phyloP scores from a whole-genome alignment of 177 flowering plant genomes.

The Viscum album region DNA sequence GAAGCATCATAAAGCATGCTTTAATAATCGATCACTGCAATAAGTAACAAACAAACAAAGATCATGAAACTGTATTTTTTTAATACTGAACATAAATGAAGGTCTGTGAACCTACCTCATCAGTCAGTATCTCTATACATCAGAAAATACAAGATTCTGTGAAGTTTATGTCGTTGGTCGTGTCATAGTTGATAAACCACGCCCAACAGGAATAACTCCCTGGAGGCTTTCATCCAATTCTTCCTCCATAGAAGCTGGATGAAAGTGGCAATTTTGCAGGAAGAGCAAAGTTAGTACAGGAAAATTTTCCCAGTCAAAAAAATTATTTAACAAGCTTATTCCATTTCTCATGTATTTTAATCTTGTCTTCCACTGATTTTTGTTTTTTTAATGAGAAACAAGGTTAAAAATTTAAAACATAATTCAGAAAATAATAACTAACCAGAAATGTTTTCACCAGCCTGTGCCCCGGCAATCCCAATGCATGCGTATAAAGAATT shows the following conservation, averaged over 20 bases:
- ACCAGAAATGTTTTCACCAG: slow-evolving; percentile 57
- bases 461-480: slow-evolving; percentile 83
- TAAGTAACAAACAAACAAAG: too few relatives aligned
- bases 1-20: too few relatives aligned
- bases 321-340: not conserved
- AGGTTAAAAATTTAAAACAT: not conserved
- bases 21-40: too few relatives aligned
- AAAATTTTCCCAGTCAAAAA: not conserved
- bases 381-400: not conserved
- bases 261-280: not conserved
- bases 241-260: slow-evolving; percentile 42
- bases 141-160: too few relatives aligned
- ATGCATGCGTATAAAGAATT: slow-evolving; percentile 72
- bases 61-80: too few relatives aligned
- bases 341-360: not conserved
- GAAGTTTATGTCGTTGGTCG: slow-evolving; percentile 67
- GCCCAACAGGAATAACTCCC: slow-evolving; percentile 59
- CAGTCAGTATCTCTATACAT: too few relatives aligned
- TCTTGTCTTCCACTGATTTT: not conserved
- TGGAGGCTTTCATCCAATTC: slow-evolving; percentile 30
- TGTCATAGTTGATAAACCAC: slow-evolving; percentile 88
- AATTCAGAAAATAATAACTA: slow-evolving; percentile 8
- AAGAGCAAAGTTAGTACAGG: not conserved
- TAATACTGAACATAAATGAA: too few relatives aligned
- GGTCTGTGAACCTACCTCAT: too few relatives aligned